Evolutionary conservation across 306 rosid genomes (phyloP), one percentile per base, ranked within the genome.

Genomic region (Cucurbita ficifolia): DNA sequence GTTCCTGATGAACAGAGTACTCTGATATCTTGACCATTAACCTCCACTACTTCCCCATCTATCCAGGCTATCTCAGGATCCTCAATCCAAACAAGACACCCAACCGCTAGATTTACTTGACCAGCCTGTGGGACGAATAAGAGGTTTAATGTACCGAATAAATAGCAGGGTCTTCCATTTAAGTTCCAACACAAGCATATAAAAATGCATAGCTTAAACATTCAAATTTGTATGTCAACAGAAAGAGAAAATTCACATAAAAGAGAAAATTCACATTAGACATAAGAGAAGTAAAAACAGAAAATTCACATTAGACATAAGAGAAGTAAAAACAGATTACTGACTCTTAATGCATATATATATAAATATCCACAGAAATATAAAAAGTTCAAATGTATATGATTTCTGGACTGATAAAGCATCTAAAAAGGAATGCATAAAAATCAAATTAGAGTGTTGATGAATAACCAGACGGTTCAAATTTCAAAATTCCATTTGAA

Each of bases 31-130:
- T 79, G 76, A 17, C 70, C 83, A 17, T 82, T 72, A 78, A 81
- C 78, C 80, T 85, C 88, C 18, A 82, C 70, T 12, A 94, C 81
- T 84, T 94, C 96, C 67, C 89, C 99, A 72, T 88, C 97, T 70
- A 86, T 12, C 97, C 99, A 94, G 42, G 99, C 86, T 79, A 52
- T 48, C 70, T 86, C 92, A 51, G 86, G 82, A 81, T 94, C 95
- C 87, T 89, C 92, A 43, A 87, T 75, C 94, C 92, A 94, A 76
- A 90, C 79, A 58, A 73, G 84, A 65, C 96, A 82, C 70, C 97
- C 98, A 75, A 87, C 85, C 9, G 51, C 79, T 51, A 75, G 83
- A 73, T 49, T 88, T 48, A 79, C 81, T 75, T 86, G 84, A 75
- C 78, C 73, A 74, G 86, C 84, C 98, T 94, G 90, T 79, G 38